These are phyloP conservation scores for Nakazawaea siamensis DNA, from an alignment of 805 yeast species.

Conservation along the genomic window DNA sequence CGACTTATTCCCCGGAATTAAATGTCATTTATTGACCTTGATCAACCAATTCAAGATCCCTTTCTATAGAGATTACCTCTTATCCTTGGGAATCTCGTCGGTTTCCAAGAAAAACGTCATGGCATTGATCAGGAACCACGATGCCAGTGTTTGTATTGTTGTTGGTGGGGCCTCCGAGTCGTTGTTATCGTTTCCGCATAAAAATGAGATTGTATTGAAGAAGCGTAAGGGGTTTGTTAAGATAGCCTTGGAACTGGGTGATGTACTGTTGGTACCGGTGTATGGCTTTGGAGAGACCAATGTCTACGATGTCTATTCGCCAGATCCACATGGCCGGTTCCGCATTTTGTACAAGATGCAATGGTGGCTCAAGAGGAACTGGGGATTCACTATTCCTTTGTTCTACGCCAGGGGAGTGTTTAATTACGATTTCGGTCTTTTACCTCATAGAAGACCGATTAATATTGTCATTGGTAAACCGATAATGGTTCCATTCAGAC, in stretches of 20 bases:
- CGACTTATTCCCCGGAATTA: conserved; percentile 74
- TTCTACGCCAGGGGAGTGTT: conserved; percentile 90
- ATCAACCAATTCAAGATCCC: conserved; percentile 81
- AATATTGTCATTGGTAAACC: conserved; percentile 71
- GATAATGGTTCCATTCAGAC: conserved; percentile 43
- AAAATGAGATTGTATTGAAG: conserved; percentile 61
- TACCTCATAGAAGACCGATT: conserved; percentile 80
- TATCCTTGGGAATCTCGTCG: conserved; percentile 76
- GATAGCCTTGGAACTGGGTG: conserved; percentile 73
- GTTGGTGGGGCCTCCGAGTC: conserved; percentile 96
- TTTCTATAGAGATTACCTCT: conserved; percentile 75
- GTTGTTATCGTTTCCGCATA: conserved; percentile 53
- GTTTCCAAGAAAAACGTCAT: conserved; percentile 71
- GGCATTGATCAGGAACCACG: conserved; percentile 46
- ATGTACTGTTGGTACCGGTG: conserved; percentile 76
- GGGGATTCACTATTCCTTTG: conserved; percentile 85
- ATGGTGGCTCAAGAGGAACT: conserved; percentile 56
- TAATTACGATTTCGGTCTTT: conserved; percentile 83
- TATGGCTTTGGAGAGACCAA: conserved; percentile 87
- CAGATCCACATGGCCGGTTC: conserved; percentile 26
- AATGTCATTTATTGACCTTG: conserved; percentile 68
- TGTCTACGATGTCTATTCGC: conserved; percentile 33
- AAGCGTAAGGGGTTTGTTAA: conserved; percentile 85
- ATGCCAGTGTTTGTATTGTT: conserved; percentile 79
- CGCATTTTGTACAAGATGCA: conserved; percentile 48